A percentile compares a stretch with the other conserved stretches of the same genome.
phyloP scores from a whole-genome alignment of 305 asterid species.

The Fraxinus platypoda region DNA sequence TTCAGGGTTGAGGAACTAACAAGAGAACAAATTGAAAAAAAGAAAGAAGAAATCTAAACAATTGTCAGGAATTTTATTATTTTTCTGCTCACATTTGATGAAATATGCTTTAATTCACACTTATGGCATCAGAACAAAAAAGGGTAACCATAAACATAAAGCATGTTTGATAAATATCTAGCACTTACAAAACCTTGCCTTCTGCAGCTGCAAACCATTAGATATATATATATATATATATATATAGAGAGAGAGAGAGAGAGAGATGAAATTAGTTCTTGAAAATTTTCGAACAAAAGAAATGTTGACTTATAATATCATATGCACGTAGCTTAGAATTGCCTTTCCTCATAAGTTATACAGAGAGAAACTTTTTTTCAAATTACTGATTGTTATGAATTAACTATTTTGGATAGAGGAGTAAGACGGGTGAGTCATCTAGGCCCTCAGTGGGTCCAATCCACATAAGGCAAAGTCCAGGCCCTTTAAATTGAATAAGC shows the following conservation, averaged over 20 bases:
- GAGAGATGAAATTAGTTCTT: background rate
- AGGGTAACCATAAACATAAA: background rate
- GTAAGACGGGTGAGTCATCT: background rate
- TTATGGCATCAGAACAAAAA: background rate
- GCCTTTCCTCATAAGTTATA: slow-evolving; percentile 17
- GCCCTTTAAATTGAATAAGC: background rate
- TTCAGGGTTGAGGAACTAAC: slow-evolving; percentile 4
- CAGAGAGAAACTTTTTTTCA: background rate
- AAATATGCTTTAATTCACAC: background rate
- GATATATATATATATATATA: too few relatives aligned
- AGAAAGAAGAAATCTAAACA: background rate
- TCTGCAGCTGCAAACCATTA: slow-evolving; percentile 10
- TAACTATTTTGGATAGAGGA: background rate
- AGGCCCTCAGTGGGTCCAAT: background rate
- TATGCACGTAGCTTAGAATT: background rate
- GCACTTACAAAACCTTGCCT: slow-evolving; percentile 12
- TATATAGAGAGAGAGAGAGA: background rate
- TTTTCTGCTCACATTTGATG: slow-evolving; percentile 11
- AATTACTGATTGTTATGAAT: background rate
- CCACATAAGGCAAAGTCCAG: background rate
- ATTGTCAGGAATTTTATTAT: background rate
- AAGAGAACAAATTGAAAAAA: background rate
- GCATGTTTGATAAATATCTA: background rate
- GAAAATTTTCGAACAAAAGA: background rate
- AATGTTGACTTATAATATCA: background rate